Evolutionary conservation across 495 filamentous ascomycete species (phyloP).

Genomic region (Aspergillus taichungensis): DNA sequence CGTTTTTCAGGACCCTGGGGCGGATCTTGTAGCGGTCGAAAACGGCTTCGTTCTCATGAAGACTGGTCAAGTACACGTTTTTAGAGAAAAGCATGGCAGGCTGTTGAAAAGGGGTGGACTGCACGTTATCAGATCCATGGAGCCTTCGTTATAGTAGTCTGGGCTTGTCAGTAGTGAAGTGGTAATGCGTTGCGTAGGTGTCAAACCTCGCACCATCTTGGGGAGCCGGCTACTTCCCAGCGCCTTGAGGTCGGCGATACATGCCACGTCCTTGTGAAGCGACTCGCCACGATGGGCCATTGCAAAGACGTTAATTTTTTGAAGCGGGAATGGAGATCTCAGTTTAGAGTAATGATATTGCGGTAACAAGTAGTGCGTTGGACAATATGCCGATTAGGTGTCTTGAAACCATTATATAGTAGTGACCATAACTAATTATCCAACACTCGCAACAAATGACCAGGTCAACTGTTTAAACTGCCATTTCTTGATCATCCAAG

Average conservation of each 20-base stretch:
- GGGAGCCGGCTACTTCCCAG: slow-evolving; percentile 19
- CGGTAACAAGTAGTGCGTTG: neutral
- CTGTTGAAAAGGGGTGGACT: neutral
- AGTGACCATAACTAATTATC: no score
- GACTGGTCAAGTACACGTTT: slow-evolving; percentile 10
- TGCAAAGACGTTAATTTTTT: neutral
- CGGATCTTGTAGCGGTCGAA: slow-evolving; percentile 46
- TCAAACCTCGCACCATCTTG: slow-evolving; percentile 20
- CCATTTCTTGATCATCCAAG: no score
- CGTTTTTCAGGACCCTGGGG: slow-evolving; percentile 46
- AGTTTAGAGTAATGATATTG: neutral
- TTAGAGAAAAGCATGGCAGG: neutral
- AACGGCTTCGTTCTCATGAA: slow-evolving; percentile 44
- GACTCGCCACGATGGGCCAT: slow-evolving; percentile 27
- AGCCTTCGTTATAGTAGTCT: slow-evolving; percentile 46
- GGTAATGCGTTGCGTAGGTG: neutral
- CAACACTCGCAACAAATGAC: no score
- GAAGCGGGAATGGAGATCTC: neutral
- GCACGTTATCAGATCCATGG: slow-evolving; percentile 31
- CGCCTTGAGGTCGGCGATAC: slow-evolving; percentile 26
- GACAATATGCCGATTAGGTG: no score
- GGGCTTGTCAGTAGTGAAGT: neutral
- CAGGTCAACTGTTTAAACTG: no score
- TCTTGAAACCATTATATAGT: no score
- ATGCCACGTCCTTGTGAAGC: slow-evolving; percentile 24